Evolutionary conservation across 805 yeast genomes (phyloP).

Genomic region (Metschnikowia colocasiae): DNA sequence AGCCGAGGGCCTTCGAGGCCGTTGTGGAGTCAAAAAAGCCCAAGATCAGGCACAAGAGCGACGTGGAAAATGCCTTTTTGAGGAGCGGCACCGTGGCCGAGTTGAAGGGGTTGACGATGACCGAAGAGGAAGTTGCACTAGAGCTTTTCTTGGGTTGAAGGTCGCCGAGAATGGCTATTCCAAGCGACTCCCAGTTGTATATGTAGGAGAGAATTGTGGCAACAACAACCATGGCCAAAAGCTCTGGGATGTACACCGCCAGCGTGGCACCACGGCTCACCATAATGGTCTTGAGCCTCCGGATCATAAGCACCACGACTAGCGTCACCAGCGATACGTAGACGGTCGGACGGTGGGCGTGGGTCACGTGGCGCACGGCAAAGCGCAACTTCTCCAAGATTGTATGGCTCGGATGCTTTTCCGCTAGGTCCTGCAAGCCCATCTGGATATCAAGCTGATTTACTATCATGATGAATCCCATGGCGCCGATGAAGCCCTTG

Average conservation of each 20-base stretch:
- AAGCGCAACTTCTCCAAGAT: conserved; percentile 13
- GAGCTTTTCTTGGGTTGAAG: conserved; percentile 11
- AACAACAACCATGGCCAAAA: conserved; percentile 29
- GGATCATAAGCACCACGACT: conserved; percentile 20
- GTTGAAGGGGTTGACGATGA: conserved; percentile 23
- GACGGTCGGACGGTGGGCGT: conserved; percentile 11
- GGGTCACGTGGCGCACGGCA: conserved; percentile 6
- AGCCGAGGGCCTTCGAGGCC: conserved; percentile 31
- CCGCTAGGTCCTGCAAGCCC: conserved; percentile 22
- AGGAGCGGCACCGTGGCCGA: conserved; percentile 19
- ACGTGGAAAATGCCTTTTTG: conserved; percentile 25
- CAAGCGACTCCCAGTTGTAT: conserved; percentile 24
- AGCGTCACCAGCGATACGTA: conserved; percentile 22
- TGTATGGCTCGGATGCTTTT: neutral
- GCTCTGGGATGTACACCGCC: conserved; percentile 31
- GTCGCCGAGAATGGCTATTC: conserved; percentile 31
- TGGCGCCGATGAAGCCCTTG: conserved; percentile 81
- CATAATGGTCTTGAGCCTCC: conserved; percentile 19
- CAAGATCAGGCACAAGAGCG: conserved; percentile 31
- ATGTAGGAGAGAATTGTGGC: conserved; percentile 26
- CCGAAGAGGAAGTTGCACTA: neutral
- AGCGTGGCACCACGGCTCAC: conserved; percentile 16
- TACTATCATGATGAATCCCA: conserved; percentile 78
- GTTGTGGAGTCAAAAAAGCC: conserved; percentile 37
- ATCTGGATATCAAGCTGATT: conserved; percentile 48